phyloP scores from a whole-genome alignment of 768 basidiomycete genomes.

The Rhizopogon salebrosus region DNA sequence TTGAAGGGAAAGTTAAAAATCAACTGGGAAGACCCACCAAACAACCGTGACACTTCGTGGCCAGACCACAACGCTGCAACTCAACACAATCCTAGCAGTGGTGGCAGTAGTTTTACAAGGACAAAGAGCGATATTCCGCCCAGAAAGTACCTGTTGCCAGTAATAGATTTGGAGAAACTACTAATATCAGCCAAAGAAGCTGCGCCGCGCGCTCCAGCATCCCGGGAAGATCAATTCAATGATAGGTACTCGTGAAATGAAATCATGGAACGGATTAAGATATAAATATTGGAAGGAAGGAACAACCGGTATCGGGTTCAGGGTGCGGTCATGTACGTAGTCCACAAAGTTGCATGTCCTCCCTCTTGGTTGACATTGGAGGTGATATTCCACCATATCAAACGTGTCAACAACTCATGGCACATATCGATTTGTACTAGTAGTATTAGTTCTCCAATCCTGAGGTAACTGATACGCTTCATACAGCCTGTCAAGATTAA shows the following conservation, averaged over 20 bases:
- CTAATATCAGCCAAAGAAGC: conserved; percentile 13
- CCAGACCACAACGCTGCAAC: too few relatives aligned
- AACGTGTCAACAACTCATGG: neutral
- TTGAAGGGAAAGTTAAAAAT: too few relatives aligned
- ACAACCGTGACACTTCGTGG: too few relatives aligned
- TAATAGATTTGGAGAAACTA: conserved; percentile 6
- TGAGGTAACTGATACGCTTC: neutral
- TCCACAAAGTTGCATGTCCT: too few relatives aligned
- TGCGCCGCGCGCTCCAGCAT: conserved; percentile 15
- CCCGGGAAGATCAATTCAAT: conserved; percentile 6
- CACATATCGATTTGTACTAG: neutral
- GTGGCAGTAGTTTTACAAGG: neutral
- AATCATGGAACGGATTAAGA: neutral
- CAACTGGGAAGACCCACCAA: too few relatives aligned
- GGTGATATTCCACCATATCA: neutral
- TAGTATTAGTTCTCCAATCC: neutral
- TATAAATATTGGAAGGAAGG: neutral
- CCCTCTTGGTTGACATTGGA: too few relatives aligned
- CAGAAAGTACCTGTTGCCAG: conserved; percentile 9
- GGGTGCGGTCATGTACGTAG: neutral
- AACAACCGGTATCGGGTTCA: too few relatives aligned
- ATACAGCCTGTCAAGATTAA: too few relatives aligned
- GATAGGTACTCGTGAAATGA: neutral
- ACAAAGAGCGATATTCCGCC: conserved; percentile 1
- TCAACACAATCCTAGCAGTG: neutral